Base-by-base conservation (phyloP, 2,329 filamentous ascomycete genomes). In the Chaetoscypha palmicola region DNA sequence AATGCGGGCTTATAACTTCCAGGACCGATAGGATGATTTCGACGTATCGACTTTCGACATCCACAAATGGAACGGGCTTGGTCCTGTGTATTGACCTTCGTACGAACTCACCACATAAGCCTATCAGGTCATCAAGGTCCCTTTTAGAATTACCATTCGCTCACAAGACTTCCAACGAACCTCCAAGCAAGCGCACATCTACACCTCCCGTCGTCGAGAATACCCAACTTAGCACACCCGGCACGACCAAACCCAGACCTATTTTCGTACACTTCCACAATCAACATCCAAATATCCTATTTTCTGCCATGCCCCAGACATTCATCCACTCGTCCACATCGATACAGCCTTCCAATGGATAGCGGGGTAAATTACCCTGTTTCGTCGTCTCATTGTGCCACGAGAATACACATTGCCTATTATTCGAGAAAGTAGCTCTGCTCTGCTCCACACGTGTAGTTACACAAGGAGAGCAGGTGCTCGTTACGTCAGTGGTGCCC, bases 21-120 rank as follows among this genome's bases (percentile, higher is more conserved):
- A 43, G 45, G 45, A 47, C 45, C 45, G 40, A 40, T 47, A 43
- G 45, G 45, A 47, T 47, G 40, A 43, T 45, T 4, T 34, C 16
- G 4, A 34, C 9, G n/a, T 33, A 12, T 28, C 24, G 24, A 33
- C 24, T 7, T 12, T 28, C 12, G 24, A 7, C 24, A 12, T 28
- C 24, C 24, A 28, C 24, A 8, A 7, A 28, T 8, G 24, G 24
- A 7, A 8, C 24, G 7, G 8, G 7, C 7, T 12, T 12, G 8
- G 7, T 28, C 16, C 28, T 31, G 11, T 31, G 4, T 31, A 14
- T 14, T 14, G 11, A 12, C 12, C 28, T 8, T 8, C 8, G 24
- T 12, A 28, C 24, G 28, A 14, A 11, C 28, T 31, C 28, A 10
- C 28, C 28, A 14, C 12, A 31, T 31, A 14, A 28, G 11, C 28